Evolutionary conservation across 495 filamentous ascomycete genomes (phyloP), one percentile per base, ranked within the genome.

Genomic region (Penicillium roqueforti): DNA sequence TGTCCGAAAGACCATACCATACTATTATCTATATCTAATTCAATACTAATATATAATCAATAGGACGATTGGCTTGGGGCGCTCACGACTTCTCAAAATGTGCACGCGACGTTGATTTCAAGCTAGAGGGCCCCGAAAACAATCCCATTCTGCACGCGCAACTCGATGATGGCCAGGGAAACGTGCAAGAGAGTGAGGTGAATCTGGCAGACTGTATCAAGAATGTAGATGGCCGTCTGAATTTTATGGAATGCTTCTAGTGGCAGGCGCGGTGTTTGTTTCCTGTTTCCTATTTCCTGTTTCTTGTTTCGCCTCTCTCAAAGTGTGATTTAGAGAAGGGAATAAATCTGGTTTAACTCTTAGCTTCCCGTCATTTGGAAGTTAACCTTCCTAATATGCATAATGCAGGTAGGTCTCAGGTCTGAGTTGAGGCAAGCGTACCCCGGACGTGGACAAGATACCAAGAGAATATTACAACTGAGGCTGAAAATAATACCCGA

Each of bases 211-310:
- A 48, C 13, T 67, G 64, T 38, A 67, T 67, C 48, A 67, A 65
- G 51, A 67, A 67, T n/a, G 64, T 65, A 37, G 56, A 67, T 55
- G 64, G 64, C 7, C 47, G 47, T 29, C 46, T 65, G 47, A 48
- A 44, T 3, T 67, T 47, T 54, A 67, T 67, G 64, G 55, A 60
- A 34, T 67, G 64, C 54, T 64, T 67, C 48, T 67, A 64, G 40
- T 19, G 34, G 14, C 9, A 19, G 0, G 10, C 26, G 13, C 16
- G 8, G 7, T 23, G 22, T 23, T 28, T 2, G 6, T 29, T n/a
- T n/a, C n/a, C n/a, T n/a, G n/a, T n/a, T n/a, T n/a, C n/a, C n/a
- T n/a, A n/a, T n/a, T 28, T 8, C 26, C 26, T n/a, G n/a, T 23
- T 14, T 34, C 1, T n/a, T 6, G 26, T 22, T 23, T 42, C 37